phyloP scores from a whole-genome alignment of 2,329 filamentous ascomycete species.

The Colletotrichum lupini region DNA sequence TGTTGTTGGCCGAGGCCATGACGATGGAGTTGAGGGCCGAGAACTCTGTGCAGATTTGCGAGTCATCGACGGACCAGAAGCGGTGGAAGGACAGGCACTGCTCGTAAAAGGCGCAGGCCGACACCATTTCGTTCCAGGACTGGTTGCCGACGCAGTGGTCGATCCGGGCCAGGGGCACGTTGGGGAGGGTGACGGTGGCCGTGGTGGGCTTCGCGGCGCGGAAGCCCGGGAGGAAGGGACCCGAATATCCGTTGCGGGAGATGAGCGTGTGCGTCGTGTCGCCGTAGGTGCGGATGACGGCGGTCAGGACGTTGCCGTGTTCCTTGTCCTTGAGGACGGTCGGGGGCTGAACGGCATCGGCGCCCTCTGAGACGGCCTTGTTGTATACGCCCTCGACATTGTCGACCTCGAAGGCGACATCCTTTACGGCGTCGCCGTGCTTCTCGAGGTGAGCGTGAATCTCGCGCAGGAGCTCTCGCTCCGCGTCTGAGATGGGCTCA shows the following conservation, averaged over 20 bases:
- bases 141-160: conserved; percentile 99
- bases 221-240: conserved; percentile 87
- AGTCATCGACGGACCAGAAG: conserved; percentile 97
- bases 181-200: conserved; percentile 62
- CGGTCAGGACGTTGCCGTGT: conserved; percentile 75
- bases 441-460: conserved; percentile 86
- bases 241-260: conserved; percentile 74
- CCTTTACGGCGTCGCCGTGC: conserved; percentile 94
- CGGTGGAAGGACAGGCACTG: conserved; percentile 91
- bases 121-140: conserved; percentile 88
- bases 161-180: conserved; percentile 77
- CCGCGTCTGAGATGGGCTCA: conserved; percentile 71
- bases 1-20: conserved; percentile 86
- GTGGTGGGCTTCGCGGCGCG: conserved; percentile 60
- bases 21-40: conserved; percentile 89
- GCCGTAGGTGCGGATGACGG: conserved; percentile 90
- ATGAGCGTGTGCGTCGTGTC: conserved; percentile 96
- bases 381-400: conserved; percentile 83
- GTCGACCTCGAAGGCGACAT: conserved; percentile 95
- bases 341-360: conserved; percentile 72
- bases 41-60: conserved; percentile 92
- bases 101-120: conserved; percentile 81
- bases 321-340: conserved; percentile 64
- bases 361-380: conserved; percentile 75
- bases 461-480: conserved; percentile 74